These are phyloP conservation scores for Beauveria australis DNA, from an alignment of 2,329 filamentous ascomycete species.

Conservation along the genomic window DNA sequence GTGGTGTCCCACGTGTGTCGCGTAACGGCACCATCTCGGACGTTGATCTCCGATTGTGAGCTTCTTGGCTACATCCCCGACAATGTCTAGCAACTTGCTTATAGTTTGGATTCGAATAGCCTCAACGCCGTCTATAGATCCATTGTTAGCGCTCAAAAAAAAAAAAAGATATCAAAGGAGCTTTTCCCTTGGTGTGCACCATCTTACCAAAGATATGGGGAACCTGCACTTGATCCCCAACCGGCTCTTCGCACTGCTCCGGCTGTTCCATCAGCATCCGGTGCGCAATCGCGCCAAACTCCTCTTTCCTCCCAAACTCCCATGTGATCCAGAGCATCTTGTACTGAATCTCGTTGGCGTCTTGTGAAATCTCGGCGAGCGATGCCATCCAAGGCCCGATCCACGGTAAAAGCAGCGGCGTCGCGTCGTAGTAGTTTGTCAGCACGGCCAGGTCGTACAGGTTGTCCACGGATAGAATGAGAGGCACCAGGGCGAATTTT, in stretches of 20 bases:
- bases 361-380: constrained; percentile 12
- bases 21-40: background rate
- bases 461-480: constrained; percentile 14
- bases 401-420: constrained; percentile 19
- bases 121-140: background rate
- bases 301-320: constrained; percentile 21
- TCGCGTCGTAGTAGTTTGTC: constrained; percentile 24
- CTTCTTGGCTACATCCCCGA: background rate
- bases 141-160: background rate
- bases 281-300: constrained; percentile 16
- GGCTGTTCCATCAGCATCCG: background rate
- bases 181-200: too few relatives aligned
- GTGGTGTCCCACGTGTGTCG: background rate
- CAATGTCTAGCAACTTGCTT: background rate
- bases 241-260: background rate
- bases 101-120: background rate
- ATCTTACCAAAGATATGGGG: background rate
- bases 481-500: constrained; percentile 14
- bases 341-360: constrained; percentile 14
- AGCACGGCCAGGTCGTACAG: constrained; percentile 22
- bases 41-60: background rate
- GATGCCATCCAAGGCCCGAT: constrained; percentile 15
- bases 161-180: too few relatives aligned
- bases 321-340: constrained; percentile 24
- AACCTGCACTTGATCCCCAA: background rate